Base-by-base conservation (phyloP, 2,329 filamentous ascomycete genomes). In the Fusarium sp. region DNA sequence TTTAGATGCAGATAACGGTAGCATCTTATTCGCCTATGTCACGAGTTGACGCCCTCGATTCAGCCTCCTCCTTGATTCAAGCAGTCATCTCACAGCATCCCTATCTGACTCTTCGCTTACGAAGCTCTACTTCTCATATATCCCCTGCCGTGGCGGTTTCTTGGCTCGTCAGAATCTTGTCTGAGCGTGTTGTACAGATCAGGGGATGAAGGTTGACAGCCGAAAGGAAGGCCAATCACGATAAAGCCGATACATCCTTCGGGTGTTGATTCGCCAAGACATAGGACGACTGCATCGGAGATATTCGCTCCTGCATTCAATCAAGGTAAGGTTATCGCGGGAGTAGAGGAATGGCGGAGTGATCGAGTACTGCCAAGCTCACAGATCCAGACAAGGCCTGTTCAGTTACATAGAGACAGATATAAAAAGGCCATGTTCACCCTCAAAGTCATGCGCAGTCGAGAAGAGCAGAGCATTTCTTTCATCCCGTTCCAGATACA, bases 141-240 rank as follows among this genome's bases (percentile, higher is more conserved):
- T 54, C 24, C 34, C 33, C 15, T 38, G 26, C 55, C 26, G 49
- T 52, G 26, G 66, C 58, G 58, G 44, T 43, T 45, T 63, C 62
- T 72, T 73, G 63, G 60, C 60, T 58, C 38, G 38, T 26, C 20
- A 44, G 46, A 50, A 54, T 45, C 17, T 42, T 67, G 58, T 64
- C 53, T 55, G 31, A 42, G 26, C 6, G 38, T 14, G 72, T 71
- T n/a, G 51, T 58, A 74, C 72, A 50, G 44, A 44, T 22, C 45
- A 58, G 45, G 52, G 49, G 45, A 53, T 46, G 5, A 31, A 48
- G 49, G 62, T 60, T 63, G 55, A 68, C 50, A 60, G 33, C 62
- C 58, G 55, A 64, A 18, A 15, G 24, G 36, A 14, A 62, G 63
- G 40, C 72, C 72, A 74, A 74, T 73, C 61, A 71, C n/a, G 58